phyloP scores from a whole-genome alignment of 257 asterid species.

The Lavandula angustifolia region DNA sequence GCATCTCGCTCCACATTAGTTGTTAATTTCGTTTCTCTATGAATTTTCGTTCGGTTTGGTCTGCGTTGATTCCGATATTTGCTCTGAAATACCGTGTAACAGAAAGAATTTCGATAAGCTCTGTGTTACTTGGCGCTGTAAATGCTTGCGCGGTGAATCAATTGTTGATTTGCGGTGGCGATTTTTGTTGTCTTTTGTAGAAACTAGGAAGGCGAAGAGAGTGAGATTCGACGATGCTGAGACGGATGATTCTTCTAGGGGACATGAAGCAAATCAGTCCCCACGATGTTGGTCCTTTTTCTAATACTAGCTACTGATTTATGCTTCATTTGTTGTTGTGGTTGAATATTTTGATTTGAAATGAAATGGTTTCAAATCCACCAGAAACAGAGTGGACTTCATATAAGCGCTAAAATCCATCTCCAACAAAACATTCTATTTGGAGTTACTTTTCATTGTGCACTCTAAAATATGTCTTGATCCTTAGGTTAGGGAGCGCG shows the following conservation, averaged over 20 bases:
- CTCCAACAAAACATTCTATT: background rate
- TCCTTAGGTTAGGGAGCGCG: background rate
- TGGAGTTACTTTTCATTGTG: too few relatives aligned
- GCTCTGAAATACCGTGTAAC: background rate
- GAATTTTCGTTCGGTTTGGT: slow-evolving; percentile 6
- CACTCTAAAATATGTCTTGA: background rate
- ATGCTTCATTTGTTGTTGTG: background rate
- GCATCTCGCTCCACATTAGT: background rate
- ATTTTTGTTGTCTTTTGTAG: slow-evolving; percentile 34
- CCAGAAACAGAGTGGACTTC: background rate
- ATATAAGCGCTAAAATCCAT: background rate
- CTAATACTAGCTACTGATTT: slow-evolving; percentile 22
- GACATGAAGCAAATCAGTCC: slow-evolving; percentile 35
- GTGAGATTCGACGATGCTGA: slow-evolving; percentile 45
- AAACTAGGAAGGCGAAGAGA: slow-evolving; percentile 49
- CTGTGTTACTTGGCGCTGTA: background rate
- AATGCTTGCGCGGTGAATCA: background rate
- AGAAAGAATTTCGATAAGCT: slow-evolving; percentile 9
- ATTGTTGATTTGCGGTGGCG: slow-evolving; percentile 14
- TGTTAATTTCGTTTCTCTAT: background rate
- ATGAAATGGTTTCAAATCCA: background rate
- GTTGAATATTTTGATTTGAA: background rate
- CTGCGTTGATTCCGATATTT: background rate
- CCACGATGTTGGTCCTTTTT: slow-evolving; percentile 41
- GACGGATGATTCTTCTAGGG: slow-evolving; percentile 38